Conservation (phyloP, 1,139 yeast species). For the Scheffersomyces cryptocercus region DNA sequence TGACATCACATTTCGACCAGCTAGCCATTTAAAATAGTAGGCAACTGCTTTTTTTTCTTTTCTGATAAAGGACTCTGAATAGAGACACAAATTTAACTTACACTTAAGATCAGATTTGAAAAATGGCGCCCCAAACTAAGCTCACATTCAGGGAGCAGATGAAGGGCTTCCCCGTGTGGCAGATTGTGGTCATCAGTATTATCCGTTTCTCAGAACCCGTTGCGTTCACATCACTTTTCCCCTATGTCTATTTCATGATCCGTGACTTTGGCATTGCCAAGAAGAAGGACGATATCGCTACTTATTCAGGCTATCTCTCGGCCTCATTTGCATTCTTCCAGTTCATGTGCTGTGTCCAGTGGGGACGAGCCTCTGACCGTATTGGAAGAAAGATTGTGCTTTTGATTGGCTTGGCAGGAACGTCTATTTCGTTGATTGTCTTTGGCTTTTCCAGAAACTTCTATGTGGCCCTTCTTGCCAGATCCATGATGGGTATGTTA, state of each 20-base stretch:
- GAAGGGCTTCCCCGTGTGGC: conserved; percentile 36
- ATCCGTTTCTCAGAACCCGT: conserved; percentile 40
- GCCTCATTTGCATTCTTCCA: conserved; percentile 40
- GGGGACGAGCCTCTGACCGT: conserved; percentile 36
- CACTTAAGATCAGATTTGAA: too few species aligned
- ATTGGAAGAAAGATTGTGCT: conserved; percentile 36
- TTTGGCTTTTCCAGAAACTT: conserved; percentile 39
- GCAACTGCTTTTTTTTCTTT: too few species aligned
- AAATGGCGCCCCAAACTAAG: not conserved
- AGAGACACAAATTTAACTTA: too few species aligned
- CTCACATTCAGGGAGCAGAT: conserved; percentile 14
- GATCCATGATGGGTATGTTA: conserved; percentile 34
- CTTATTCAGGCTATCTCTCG: conserved; percentile 39
- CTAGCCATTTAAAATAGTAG: too few species aligned
- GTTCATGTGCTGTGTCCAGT: conserved; percentile 36
- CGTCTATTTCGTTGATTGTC: conserved; percentile 25
- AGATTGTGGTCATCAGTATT: conserved; percentile 32
- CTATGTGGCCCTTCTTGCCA: conserved; percentile 33
- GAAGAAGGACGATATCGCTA: conserved; percentile 33
- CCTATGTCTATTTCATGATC: conserved; percentile 42
- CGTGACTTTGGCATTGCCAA: conserved; percentile 39
- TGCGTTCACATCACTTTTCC: conserved; percentile 41
- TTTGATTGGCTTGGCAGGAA: conserved; percentile 33
- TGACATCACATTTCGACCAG: too few species aligned
- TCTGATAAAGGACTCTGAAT: too few species aligned